Base-by-base conservation (phyloP, 176 grass and related monocot genomes). In the Musa schizocarpa region DNA sequence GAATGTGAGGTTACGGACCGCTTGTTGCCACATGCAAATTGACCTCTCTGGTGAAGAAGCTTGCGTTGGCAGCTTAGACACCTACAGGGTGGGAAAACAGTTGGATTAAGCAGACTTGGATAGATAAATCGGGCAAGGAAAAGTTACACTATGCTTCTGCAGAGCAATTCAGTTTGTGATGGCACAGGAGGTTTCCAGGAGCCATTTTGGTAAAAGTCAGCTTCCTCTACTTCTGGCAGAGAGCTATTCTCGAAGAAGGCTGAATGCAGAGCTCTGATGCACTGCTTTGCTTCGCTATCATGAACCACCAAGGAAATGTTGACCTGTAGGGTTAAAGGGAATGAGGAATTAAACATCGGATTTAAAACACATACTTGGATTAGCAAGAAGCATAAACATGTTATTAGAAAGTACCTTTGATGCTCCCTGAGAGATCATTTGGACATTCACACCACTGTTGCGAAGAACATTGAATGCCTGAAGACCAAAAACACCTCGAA, bases 371-470 rank as follows among this genome's bases (percentile, higher is more conserved):
- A 6, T 10, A 3, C 66, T 27, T 9, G 25, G 16, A 4, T 27
- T 59, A 74, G 61, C 22, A 80, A 21, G 9, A 53, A 82, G 21
- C 3, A 54, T 50, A 24, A 51, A 1, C 6, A 29, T 63, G 50
- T 34, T 9, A 25, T 48, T 16, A 76, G 14, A 8, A 53, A 53
- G 22, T 83, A 99, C 96, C 88, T 99, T 99, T 9, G 96, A 99
- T 34, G 95, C 91, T 43, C 95, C 95, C 52, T 94, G 95, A 12
- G 96, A 99, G 72, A 99, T 95, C 96, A 99, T 99, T 76, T 99
- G 88, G 21, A 99, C 96, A 56, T 94, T 94, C 19, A 99, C 82
- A 17, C 84, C 81, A 23, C 69, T 91, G 81, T 89, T 89, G 85
- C 96, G 82, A 66, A 92, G 29, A 81, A 99, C 88, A 55, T 84